Evolutionary conservation across 306 rosid species (phyloP).

Genomic region (Delonix regia): DNA sequence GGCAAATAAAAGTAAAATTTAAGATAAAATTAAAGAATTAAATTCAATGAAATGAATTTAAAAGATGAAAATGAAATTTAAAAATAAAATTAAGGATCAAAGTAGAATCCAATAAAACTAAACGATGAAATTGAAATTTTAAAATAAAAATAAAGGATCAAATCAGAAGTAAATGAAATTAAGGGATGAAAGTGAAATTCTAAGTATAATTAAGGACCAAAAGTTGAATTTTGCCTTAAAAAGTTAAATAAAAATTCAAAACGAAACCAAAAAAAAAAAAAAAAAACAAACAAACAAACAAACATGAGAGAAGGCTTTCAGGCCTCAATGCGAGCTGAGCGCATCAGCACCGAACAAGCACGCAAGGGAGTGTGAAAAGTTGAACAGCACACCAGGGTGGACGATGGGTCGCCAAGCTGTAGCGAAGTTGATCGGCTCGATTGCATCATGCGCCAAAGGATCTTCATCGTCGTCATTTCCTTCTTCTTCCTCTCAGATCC

Average conservation of each 20-base stretch:
- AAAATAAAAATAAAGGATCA: too few relatives aligned
- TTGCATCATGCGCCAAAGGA: slow-evolving; percentile 51
- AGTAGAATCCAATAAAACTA: too few relatives aligned
- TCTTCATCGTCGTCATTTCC: slow-evolving; percentile 17
- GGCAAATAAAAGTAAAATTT: too few relatives aligned
- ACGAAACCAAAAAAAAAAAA: neutral
- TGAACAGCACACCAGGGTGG: neutral
- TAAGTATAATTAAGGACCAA: too few relatives aligned
- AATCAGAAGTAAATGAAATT: too few relatives aligned
- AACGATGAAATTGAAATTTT: too few relatives aligned
- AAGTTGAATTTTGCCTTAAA: too few relatives aligned
- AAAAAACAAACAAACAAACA: neutral
- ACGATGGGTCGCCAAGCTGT: slow-evolving; percentile 75
- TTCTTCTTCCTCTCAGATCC: slow-evolving; percentile 36
- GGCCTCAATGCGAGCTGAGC: neutral
- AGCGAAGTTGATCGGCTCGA: slow-evolving; percentile 61
- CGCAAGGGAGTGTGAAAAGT: neutral
- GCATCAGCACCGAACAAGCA: neutral
- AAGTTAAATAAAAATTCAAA: neutral
- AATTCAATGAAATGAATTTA: too few relatives aligned
- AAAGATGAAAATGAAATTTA: too few relatives aligned
- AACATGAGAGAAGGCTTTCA: neutral
- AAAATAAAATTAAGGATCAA: too few relatives aligned
- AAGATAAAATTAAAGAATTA: too few relatives aligned
- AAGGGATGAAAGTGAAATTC: too few relatives aligned